phyloP scores from a whole-genome alignment of 2,329 filamentous ascomycete species.

The Fusarium brachygibbosum region DNA sequence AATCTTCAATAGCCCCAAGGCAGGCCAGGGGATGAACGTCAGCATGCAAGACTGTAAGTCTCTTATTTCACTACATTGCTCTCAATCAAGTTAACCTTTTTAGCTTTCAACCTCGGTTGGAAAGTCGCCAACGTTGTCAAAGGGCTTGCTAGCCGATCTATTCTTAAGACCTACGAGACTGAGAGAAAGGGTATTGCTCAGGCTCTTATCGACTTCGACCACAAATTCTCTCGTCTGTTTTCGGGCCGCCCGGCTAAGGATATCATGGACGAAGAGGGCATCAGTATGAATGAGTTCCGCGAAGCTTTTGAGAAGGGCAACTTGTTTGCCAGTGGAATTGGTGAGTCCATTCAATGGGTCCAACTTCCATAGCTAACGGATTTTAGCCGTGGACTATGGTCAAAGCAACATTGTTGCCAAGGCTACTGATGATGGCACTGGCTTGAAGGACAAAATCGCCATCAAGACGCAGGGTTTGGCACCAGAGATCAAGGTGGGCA shows the following conservation, averaged over 20 bases:
- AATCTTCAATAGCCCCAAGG: constrained; percentile 65
- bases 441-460: background rate
- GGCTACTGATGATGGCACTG: background rate
- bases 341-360: too few species aligned
- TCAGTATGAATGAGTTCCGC: constrained; percentile 74
- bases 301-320: constrained; percentile 71
- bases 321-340: constrained; percentile 46
- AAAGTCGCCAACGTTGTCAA: constrained; percentile 65
- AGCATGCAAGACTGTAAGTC: constrained; percentile 71
- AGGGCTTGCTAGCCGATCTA: constrained; percentile 56
- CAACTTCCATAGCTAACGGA: too few species aligned
- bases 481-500: constrained; percentile 61
- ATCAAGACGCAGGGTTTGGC: constrained; percentile 51
- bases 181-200: constrained; percentile 72
- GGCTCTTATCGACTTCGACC: constrained; percentile 75
- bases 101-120: constrained; percentile 65
- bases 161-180: constrained; percentile 64
- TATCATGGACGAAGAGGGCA: constrained; percentile 71
- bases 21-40: constrained; percentile 80
- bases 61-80: fast-evolving
- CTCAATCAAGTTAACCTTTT: background rate
- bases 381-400: constrained; percentile 29
- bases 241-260: constrained; percentile 65
- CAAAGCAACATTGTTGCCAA: constrained; percentile 36
- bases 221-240: constrained; percentile 69